Percentiles rank a stretch among this genome's conserved stretches.
phyloP scores from a whole-genome alignment of 371 early-diverging fungal genomes.

The Mortierella sp. region DNA sequence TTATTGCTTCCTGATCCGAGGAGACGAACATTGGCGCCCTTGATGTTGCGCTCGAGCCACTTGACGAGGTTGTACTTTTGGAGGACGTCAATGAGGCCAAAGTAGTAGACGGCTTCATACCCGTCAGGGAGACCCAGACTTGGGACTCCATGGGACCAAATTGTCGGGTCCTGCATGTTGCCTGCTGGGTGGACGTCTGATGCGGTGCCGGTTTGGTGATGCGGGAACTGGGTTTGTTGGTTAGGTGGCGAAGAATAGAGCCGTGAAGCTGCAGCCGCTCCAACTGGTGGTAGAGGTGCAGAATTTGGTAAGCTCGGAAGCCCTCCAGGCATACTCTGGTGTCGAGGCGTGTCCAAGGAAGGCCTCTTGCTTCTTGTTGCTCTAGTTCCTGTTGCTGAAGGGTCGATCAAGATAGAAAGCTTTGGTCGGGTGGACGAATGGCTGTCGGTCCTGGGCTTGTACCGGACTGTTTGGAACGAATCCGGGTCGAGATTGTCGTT shows the following conservation, averaged over 20 bases:
- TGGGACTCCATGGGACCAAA: slow-evolving; percentile 54
- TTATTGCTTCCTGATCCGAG: slow-evolving; percentile 17
- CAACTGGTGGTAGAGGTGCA: not conserved
- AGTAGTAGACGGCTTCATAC: slow-evolving; percentile 64
- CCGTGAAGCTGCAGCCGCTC: not conserved
- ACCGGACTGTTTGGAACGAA: slow-evolving; percentile 42
- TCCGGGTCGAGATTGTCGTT: slow-evolving; percentile 13
- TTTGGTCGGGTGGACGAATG: not conserved
- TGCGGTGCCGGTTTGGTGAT: not conserved
- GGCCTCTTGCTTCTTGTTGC: not conserved
- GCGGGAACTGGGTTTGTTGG: not conserved
- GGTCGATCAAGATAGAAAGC: not conserved
- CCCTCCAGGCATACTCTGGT: not conserved
- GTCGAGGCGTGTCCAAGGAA: not conserved
- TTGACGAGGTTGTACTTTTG: slow-evolving; percentile 71
- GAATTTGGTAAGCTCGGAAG: not conserved
- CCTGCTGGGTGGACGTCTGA: not conserved
- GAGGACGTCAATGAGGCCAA: slow-evolving; percentile 71
- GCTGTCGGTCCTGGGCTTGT: slow-evolving; percentile 11
- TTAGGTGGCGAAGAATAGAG: not conserved
- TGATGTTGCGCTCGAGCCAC: slow-evolving; percentile 68
- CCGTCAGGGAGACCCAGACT: slow-evolving; percentile 38
- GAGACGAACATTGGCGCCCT: slow-evolving; percentile 58
- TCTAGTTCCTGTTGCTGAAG: not conserved
- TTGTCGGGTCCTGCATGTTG: not conserved